A percentile compares a stretch with the other conserved stretches of the same genome.
phyloP scores from a whole-genome alignment of 352 stramenopile species.

The Blastocystis hominis region DNA sequence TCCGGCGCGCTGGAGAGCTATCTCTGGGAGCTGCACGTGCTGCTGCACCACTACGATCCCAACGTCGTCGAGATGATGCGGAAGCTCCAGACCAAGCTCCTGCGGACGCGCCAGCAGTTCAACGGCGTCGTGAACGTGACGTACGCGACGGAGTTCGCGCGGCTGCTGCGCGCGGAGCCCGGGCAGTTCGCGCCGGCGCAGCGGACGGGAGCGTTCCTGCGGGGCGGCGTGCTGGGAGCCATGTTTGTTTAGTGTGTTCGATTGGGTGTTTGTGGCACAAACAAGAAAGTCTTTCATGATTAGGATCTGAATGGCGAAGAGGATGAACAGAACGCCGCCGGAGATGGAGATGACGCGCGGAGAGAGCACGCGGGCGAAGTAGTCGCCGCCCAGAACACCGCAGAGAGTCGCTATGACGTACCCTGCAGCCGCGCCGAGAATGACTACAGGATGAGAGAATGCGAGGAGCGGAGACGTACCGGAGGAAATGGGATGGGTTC shows the following conservation, averaged over 20 bases:
- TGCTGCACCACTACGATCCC: conserved; percentile 76
- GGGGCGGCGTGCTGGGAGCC: background rate
- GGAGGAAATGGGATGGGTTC: conserved; percentile 42
- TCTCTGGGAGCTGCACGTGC: conserved; percentile 75
- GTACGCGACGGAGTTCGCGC: conserved; percentile 29
- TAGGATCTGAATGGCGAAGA: conserved; percentile 70
- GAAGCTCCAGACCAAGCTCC: conserved; percentile 64
- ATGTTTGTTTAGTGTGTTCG: conserved; percentile 21
- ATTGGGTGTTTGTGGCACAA: background rate
- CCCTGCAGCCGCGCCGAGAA: conserved; percentile 71
- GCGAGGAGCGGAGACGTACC: conserved; percentile 65
- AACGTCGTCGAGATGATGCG: conserved; percentile 71
- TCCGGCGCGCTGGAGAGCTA: conserved; percentile 74
- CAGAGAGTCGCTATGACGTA: conserved; percentile 78
- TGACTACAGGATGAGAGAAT: conserved; percentile 66
- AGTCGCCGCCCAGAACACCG: conserved; percentile 74
- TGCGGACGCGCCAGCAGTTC: conserved; percentile 27
- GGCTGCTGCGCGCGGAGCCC: background rate
- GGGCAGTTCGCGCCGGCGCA: background rate
- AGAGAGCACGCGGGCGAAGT: conserved; percentile 74
- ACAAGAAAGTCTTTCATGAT: conserved; percentile 35
- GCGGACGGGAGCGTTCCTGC: background rate
- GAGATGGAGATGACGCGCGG: conserved; percentile 73
- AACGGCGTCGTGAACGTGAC: conserved; percentile 6
- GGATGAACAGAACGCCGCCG: conserved; percentile 70